These are phyloP conservation scores for Hypoxylon sp. DNA, from an alignment of 2,329 filamentous ascomycete genomes.

Conservation along the genomic window DNA sequence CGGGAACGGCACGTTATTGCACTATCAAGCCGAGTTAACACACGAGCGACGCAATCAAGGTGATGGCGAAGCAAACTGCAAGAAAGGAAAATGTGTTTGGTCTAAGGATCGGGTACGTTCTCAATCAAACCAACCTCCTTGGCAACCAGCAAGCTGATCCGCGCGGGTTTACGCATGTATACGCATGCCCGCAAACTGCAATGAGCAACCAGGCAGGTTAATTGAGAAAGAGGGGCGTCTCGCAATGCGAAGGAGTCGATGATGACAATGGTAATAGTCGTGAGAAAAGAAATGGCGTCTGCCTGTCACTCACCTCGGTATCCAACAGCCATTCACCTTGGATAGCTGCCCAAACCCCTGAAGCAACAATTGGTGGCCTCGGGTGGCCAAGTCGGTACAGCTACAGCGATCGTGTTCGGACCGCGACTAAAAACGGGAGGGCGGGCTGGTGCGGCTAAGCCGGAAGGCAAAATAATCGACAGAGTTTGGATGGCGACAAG, in stretches of 20 bases:
- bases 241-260: neutral
- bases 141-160: neutral
- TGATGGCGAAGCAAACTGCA: neutral
- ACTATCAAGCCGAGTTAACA: conserved; percentile 25
- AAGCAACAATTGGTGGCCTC: conserved; percentile 37
- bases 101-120: neutral
- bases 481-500: conserved; percentile 10
- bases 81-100: neutral
- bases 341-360: conserved; percentile 42
- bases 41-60: neutral
- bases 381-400: conserved; percentile 29
- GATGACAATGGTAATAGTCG: neutral
- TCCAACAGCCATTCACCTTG: conserved; percentile 30
- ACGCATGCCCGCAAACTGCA: neutral
- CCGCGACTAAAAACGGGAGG: conserved; percentile 18
- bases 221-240: conserved; percentile 12
- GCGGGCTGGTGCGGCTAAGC: conserved; percentile 25
- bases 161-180: conserved; percentile 10
- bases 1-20: conserved; percentile 27
- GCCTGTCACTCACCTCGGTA: conserved; percentile 37
- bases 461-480: conserved; percentile 13
- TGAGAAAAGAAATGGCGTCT: neutral
- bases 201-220: conserved; percentile 3
- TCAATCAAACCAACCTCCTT: neutral
- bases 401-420: conserved; percentile 31